A percentile compares a stretch with the other conserved stretches of the same genome.
These are phyloP conservation scores for Nepenthes gracilis DNA, from an alignment of 148 eudicot species.

Conservation along the genomic window DNA sequence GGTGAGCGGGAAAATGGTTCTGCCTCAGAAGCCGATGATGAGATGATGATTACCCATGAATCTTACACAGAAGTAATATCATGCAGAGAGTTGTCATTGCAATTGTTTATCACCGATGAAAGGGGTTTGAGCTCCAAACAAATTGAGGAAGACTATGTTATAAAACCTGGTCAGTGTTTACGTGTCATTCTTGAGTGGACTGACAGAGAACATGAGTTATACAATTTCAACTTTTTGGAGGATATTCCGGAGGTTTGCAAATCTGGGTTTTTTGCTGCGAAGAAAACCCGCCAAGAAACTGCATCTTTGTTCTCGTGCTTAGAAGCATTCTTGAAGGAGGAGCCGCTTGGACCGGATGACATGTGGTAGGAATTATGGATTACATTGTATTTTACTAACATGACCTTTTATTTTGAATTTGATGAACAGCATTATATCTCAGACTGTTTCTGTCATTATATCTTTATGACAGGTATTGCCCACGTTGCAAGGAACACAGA, in stretches of 20 bases:
- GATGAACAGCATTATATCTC: no score
- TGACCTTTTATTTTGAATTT: neutral
- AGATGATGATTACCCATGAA: slow-evolving; percentile 10
- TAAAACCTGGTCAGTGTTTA: slow-evolving; percentile 22
- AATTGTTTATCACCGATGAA: slow-evolving; percentile 43
- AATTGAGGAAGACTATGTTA: slow-evolving; percentile 39
- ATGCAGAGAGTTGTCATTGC: slow-evolving; percentile 30
- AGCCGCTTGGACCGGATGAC: slow-evolving; percentile 97
- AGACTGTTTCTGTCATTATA: slow-evolving; percentile 2
- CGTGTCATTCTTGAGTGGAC: slow-evolving; percentile 59
- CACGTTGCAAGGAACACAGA: slow-evolving; percentile 88
- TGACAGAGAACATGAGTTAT: slow-evolving; percentile 37
- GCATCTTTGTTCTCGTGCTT: slow-evolving; percentile 85
- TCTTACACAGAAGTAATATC: slow-evolving; percentile 11
- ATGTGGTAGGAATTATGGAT: slow-evolving; percentile 60
- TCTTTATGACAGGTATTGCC: slow-evolving; percentile 75
- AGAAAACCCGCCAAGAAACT: slow-evolving; percentile 90
- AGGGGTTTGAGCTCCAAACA: slow-evolving; percentile 37
- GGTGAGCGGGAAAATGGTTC: slow-evolving; percentile 28
- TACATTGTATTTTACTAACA: neutral
- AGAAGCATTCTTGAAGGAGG: slow-evolving; percentile 93
- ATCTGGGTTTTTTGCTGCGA: slow-evolving; percentile 46
- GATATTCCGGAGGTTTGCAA: slow-evolving; percentile 87
- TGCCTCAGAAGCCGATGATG: slow-evolving; percentile 21
- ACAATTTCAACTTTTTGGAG: slow-evolving; percentile 66